phyloP scores from a whole-genome alignment of 257 asterid genomes.

The Solanum chiquidenum region DNA sequence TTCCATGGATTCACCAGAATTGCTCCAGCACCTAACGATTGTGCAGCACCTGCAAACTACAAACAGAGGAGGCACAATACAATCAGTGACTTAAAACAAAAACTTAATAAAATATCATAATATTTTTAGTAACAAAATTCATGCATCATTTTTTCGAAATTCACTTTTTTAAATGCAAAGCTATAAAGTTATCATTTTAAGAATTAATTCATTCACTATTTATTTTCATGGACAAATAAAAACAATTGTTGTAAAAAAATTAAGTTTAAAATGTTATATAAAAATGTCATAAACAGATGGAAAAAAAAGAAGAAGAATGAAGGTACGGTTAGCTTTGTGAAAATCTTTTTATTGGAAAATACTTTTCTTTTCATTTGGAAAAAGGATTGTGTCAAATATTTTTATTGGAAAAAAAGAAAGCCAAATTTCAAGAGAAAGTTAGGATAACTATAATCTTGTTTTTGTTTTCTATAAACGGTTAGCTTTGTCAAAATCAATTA shows the following conservation, averaged over 20 bases:
- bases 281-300: background rate
- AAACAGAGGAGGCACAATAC: background rate
- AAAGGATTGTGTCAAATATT: background rate
- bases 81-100: background rate
- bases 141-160: background rate
- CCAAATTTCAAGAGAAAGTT: too few species aligned
- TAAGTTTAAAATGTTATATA: background rate
- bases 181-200: background rate
- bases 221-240: background rate
- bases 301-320: background rate
- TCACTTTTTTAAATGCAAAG: background rate
- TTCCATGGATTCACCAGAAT: conserved; percentile 98
- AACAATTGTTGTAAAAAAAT: background rate
- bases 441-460: background rate
- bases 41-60: conserved; percentile 99
- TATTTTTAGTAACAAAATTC: background rate
- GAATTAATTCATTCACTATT: background rate
- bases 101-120: background rate
- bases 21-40: conserved; percentile 97
- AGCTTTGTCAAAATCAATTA: background rate
- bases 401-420: background rate
- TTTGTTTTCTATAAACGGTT: too few species aligned
- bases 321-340: too few species aligned
- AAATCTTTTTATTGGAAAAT: background rate
- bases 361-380: background rate